A percentile compares a stretch with the other conserved stretches of the same genome.
Conservation (phyloP, 2,329 filamentous ascomycete species). For the Talaromyces sp. region DNA sequence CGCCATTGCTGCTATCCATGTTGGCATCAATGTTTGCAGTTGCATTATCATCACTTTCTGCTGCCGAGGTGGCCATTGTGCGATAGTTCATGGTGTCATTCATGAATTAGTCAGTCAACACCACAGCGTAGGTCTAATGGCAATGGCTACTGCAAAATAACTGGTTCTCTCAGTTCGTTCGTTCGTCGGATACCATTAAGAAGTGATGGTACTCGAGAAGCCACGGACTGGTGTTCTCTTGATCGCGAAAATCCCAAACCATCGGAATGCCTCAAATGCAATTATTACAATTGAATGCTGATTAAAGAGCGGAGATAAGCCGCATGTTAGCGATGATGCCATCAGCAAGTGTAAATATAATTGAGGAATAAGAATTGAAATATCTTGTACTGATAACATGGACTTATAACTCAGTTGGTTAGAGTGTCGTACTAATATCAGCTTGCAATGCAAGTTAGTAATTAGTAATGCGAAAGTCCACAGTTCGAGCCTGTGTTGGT, state of each 20-base stretch:
- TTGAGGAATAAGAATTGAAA: not conserved
- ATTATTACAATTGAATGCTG: not conserved
- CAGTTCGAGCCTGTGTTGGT: constrained; percentile 10
- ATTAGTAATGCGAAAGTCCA: constrained; percentile 4
- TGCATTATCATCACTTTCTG: not conserved
- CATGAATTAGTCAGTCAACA: not conserved
- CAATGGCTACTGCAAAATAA: not conserved
- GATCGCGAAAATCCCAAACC: not conserved
- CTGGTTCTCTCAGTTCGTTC: not conserved
- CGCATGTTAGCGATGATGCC: not conserved
- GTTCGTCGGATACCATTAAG: not conserved
- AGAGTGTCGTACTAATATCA: constrained; percentile 8
- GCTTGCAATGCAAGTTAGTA: not conserved
- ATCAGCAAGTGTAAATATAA: not conserved
- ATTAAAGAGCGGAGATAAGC: not conserved
- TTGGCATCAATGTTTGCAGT: not conserved
- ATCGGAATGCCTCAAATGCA: not conserved
- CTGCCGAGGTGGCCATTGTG: constrained; percentile 21
- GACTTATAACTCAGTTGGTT: constrained; percentile 11
- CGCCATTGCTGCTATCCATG: not conserved
- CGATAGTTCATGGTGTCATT: constrained; percentile 34
- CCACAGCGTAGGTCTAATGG: not conserved
- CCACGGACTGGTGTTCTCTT: not conserved
- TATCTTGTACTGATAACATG: not conserved
- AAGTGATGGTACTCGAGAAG: not conserved